These are phyloP conservation scores for Cryptococcus maquisensis DNA, from an alignment of 1,284 basidiomycete genomes.

Conservation along the genomic window DNA sequence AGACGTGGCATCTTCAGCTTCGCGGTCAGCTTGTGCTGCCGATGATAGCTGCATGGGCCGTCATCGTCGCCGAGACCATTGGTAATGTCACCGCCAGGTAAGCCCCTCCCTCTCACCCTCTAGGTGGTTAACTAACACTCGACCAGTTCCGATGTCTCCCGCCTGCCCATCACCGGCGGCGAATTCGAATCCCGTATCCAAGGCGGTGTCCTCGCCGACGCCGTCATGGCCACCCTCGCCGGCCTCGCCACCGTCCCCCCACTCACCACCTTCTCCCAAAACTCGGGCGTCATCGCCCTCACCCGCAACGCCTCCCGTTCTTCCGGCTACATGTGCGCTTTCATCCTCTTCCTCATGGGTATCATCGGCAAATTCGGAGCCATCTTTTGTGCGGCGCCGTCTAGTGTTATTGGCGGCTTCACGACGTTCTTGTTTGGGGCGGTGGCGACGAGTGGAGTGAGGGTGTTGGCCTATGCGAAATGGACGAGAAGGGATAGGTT, in stretches of 20 bases:
- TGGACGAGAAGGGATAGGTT: slow-evolving; percentile 75
- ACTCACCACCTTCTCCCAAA: slow-evolving; percentile 36
- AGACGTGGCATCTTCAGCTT: slow-evolving; percentile 24
- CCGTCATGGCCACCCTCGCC: slow-evolving; percentile 27
- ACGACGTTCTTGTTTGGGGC: slow-evolving; percentile 45
- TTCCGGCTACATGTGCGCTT: slow-evolving; percentile 34
- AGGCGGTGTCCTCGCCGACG: slow-evolving; percentile 36
- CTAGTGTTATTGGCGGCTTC: slow-evolving; percentile 26
- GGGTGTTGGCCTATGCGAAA: slow-evolving; percentile 62
- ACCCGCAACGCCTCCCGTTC: slow-evolving; percentile 31
- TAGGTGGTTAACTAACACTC: not conserved
- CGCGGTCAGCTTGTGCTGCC: slow-evolving; percentile 32
- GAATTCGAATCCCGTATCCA: slow-evolving; percentile 29
- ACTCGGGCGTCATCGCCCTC: slow-evolving; percentile 36
- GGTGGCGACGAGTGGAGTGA: slow-evolving; percentile 59
- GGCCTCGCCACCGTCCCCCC: slow-evolving; percentile 32
- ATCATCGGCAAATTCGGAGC: slow-evolving; percentile 33
- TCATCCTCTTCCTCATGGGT: slow-evolving; percentile 33
- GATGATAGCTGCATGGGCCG: slow-evolving; percentile 30
- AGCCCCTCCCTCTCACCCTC: not conserved
- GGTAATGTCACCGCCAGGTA: slow-evolving; percentile 26
- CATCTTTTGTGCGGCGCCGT: slow-evolving; percentile 30
- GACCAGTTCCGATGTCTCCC: slow-evolving; percentile 18
- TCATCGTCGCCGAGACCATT: slow-evolving; percentile 34
- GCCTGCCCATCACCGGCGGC: slow-evolving; percentile 21